Base-by-base conservation (phyloP, 2,329 filamentous ascomycete species). In the Fusarium sp. region DNA sequence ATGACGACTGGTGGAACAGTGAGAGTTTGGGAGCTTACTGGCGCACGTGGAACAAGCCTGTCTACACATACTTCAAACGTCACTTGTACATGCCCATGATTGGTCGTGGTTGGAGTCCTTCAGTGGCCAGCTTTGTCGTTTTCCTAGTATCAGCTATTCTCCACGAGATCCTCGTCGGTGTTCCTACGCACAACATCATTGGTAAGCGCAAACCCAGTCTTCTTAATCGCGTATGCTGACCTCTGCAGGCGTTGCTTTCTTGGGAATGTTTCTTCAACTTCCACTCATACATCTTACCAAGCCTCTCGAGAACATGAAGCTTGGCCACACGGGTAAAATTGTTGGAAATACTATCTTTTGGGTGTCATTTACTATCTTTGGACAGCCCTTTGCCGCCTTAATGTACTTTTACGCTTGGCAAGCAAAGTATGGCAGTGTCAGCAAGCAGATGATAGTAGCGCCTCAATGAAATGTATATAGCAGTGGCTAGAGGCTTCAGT, bases 331-430 rank as follows among this genome's bases (percentile, higher is more conserved):
- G 54, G 93, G 93, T 8, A 92, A 91, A 74, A 86, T 97, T 11
- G 85, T 97, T 29, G 96, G 96, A 3, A 99, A 99, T 79, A 90
- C 91, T 76, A 94, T 97, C 62, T 99, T 99, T 80, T 98, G 96
- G 96, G 86, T 98, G 22, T 95, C 92, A 15, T 99, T 99, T 78
- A 98, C 95, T 70, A 88, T 98, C 4, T 92, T 99, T 15, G 96
- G 96, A 6, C 96, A 99, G 83, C 96, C 96, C 1, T 88, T 98
- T 74, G 96, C 94, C 2, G 94, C 94, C 1, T 83, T 99, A 65
- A 85, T 97, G 78, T 99, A 99, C 80, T 99, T 98, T 80, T 98
- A 98, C 78, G 94, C 94, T 2, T 99, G 96, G 95, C 95, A 98
- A 82, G 94, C 94, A 58, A 98, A 98, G 83, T 98, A 97, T 78